Evolutionary conservation across 352 stramenopile genomes (phyloP).

Genomic region (Paralagenidium karlingii): DNA sequence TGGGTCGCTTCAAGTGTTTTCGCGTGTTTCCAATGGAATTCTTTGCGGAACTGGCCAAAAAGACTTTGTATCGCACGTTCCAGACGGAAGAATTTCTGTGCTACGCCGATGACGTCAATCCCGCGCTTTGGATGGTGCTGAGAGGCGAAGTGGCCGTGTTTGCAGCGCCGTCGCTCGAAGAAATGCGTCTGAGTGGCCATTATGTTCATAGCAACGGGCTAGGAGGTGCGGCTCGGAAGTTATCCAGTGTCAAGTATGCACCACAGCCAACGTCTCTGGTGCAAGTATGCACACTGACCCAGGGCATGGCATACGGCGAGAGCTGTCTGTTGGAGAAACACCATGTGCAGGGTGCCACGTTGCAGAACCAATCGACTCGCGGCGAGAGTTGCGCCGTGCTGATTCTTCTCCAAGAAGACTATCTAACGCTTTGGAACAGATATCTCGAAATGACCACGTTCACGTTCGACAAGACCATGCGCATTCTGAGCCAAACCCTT

Average conservation of each 20-base stretch:
- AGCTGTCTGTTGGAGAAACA: slow-evolving; percentile 3
- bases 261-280: too few relatives aligned
- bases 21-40: slow-evolving; percentile 14
- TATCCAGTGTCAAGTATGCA: too few relatives aligned
- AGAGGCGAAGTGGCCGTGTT: slow-evolving; percentile 26
- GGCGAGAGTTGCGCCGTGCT: slow-evolving; percentile 8
- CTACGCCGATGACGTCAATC: slow-evolving; percentile 2
- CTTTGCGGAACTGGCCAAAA: slow-evolving; percentile 14
- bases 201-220: too few relatives aligned
- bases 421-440: slow-evolving; percentile 3
- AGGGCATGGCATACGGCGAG: slow-evolving; percentile 24
- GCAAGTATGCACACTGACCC: slow-evolving; percentile 22
- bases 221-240: too few relatives aligned
- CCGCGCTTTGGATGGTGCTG: slow-evolving; percentile 21
- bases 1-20: slow-evolving; percentile 24
- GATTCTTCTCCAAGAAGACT: slow-evolving; percentile 15
- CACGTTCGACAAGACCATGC: slow-evolving; percentile 6
- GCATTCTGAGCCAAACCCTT: slow-evolving; percentile 12
- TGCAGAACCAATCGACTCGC: slow-evolving; percentile 14
- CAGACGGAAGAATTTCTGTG: slow-evolving; percentile 17
- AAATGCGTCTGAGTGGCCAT: slow-evolving; percentile 2
- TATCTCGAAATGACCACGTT: slow-evolving; percentile 17
- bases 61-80: slow-evolving; percentile 13
- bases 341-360: slow-evolving; percentile 10
- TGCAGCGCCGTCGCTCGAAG: slow-evolving; percentile 5